These are phyloP conservation scores for Pyricularia pennisetigena DNA, from an alignment of 2,329 filamentous ascomycete genomes.

Conservation along the genomic window DNA sequence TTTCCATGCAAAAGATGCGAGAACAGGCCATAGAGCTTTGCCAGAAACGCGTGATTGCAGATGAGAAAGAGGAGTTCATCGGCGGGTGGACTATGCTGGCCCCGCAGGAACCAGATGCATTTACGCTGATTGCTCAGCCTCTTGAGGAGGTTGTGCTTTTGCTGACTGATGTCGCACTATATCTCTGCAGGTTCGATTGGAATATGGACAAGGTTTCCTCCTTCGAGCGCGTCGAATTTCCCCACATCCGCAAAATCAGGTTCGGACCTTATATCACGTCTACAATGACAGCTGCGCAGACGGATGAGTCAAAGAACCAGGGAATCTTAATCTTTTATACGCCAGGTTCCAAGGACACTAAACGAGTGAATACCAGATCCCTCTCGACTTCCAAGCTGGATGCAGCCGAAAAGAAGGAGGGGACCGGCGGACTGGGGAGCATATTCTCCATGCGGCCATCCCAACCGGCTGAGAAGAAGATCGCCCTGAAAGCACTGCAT, in stretches of 20 bases:
- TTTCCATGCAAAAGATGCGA: slow-evolving; percentile 75
- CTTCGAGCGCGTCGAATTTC: slow-evolving; percentile 77
- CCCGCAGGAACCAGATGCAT: slow-evolving; percentile 54
- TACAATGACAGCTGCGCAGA: slow-evolving; percentile 67
- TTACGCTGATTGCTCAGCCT: slow-evolving; percentile 54
- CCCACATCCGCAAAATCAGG: slow-evolving; percentile 62
- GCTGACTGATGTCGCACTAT: slow-evolving; percentile 75
- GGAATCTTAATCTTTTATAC: slow-evolving; percentile 75
- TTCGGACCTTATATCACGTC: slow-evolving; percentile 86
- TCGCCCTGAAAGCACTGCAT: slow-evolving; percentile 48
- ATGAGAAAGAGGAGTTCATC: slow-evolving; percentile 75
- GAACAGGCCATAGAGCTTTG: slow-evolving; percentile 86
- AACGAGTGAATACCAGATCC: slow-evolving; percentile 77
- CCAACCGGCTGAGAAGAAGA: slow-evolving; percentile 24
- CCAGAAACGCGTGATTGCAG: slow-evolving; percentile 74
- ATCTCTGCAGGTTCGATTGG: slow-evolving; percentile 91
- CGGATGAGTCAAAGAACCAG: slow-evolving; percentile 70
- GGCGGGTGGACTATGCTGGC: slow-evolving; percentile 84
- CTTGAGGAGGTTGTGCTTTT: slow-evolving; percentile 86
- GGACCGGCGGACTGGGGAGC: slow-evolving; percentile 22
- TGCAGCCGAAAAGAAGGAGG: slow-evolving; percentile 1
- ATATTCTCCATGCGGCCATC: slow-evolving; percentile 29
- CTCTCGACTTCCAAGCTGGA: slow-evolving; percentile 42
- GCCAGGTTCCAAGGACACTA: slow-evolving; percentile 59
- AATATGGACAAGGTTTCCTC: slow-evolving; percentile 87